phyloP scores from a whole-genome alignment of 2,329 filamentous ascomycete species.

The Alternaria infectoria region DNA sequence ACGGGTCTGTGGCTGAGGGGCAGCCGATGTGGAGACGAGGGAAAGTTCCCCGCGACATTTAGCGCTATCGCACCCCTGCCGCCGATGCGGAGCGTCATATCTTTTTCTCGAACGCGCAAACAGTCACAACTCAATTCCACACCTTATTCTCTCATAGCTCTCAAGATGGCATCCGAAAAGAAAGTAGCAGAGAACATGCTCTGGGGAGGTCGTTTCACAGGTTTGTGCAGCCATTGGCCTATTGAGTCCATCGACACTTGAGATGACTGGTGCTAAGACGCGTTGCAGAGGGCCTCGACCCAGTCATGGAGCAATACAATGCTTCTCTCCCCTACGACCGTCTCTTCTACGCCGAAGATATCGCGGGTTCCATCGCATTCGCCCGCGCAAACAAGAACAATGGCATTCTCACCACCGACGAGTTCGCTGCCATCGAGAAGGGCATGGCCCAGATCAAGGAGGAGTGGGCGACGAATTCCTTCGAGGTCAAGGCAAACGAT shows the following conservation, averaged over 20 bases:
- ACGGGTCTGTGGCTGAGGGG: not conserved
- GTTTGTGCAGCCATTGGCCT: constrained; percentile 2
- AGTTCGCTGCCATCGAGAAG: constrained; percentile 75
- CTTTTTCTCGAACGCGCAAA: constrained; percentile 30
- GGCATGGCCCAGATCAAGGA: constrained; percentile 67
- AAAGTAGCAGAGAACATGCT: constrained; percentile 49
- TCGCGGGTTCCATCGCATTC: constrained; percentile 80
- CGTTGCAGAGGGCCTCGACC: constrained; percentile 74
- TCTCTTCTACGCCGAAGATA: constrained; percentile 79
- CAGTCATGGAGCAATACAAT: constrained; percentile 87
- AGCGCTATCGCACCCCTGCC: constrained; percentile 23
- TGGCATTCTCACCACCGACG: constrained; percentile 73
- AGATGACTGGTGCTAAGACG: constrained; percentile 15
- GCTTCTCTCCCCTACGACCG: constrained; percentile 80
- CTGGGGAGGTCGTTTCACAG: constrained; percentile 45
- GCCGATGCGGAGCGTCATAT: constrained; percentile 32
- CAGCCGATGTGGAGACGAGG: not conserved
- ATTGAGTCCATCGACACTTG: not conserved
- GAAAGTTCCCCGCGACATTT: constrained; percentile 7
- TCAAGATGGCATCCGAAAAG: constrained; percentile 42
- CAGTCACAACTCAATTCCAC: constrained; percentile 26
- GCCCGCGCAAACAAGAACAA: constrained; percentile 78
- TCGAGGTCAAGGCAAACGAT: constrained; percentile 57
- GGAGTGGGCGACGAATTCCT: constrained; percentile 56
- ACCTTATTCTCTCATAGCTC: not conserved